Conservation (phyloP, 2,329 filamentous ascomycete genomes). For the Sporothrix inflata region DNA sequence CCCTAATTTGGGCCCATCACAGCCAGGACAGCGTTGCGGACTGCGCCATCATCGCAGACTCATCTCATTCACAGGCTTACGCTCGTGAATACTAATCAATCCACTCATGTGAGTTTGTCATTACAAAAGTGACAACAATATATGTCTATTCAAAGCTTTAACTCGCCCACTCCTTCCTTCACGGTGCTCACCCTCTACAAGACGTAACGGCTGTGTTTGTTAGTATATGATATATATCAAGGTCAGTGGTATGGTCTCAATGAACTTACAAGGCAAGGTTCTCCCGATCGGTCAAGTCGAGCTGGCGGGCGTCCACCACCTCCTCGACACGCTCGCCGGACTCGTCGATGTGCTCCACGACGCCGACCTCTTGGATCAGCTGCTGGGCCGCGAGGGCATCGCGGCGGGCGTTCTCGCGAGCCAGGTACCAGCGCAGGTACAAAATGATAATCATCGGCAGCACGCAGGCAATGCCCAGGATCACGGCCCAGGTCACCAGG, state of each 20-base stretch:
- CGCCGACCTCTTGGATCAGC: conserved; percentile 25
- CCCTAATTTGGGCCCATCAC: not conserved
- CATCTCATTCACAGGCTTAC: too few species aligned
- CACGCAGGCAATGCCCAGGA: conserved; percentile 30
- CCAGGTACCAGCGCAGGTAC: conserved; percentile 31
- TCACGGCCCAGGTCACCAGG: conserved; percentile 32
- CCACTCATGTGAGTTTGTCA: too few species aligned
- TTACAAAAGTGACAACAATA: too few species aligned
- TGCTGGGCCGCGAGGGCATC: conserved; percentile 23
- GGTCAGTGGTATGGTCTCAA: too few species aligned
- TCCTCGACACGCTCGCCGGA: conserved; percentile 18
- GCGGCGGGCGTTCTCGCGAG: conserved; percentile 30
- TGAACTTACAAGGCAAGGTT: conserved; percentile 30
- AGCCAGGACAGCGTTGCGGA: too few species aligned
- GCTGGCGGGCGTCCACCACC: conserved; percentile 27
- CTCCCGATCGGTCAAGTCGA: conserved; percentile 30
- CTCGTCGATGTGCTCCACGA: conserved; percentile 29
- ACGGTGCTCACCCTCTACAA: too few species aligned
- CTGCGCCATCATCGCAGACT: too few species aligned
- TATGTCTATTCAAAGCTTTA: too few species aligned
- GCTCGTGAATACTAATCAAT: not conserved
- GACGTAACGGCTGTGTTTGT: conserved; percentile 5
- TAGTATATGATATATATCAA: not conserved
- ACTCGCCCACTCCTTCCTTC: too few species aligned
- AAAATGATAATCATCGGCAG: conserved; percentile 32